A percentile compares a stretch with the other conserved stretches of the same genome.
phyloP scores from a whole-genome alignment of 176 grass and related monocot species.

The Cenchrus purpureus region DNA sequence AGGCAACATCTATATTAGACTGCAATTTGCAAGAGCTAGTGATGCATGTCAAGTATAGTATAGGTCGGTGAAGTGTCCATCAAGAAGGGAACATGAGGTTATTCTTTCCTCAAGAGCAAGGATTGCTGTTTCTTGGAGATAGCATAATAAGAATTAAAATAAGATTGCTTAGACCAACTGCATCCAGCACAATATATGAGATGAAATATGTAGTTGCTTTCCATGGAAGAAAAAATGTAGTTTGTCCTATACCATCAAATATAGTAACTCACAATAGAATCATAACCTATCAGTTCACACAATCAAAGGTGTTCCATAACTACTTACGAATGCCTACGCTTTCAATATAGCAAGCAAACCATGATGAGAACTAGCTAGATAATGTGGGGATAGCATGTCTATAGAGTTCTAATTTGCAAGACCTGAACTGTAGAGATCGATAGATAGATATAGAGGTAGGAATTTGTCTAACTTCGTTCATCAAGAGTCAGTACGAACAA shows the following conservation, averaged over 20 bases:
- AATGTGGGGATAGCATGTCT: background rate
- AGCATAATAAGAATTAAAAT: constrained; percentile 52
- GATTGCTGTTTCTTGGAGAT: constrained; percentile 36
- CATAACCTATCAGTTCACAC: constrained; percentile 7
- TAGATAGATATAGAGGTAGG: no score
- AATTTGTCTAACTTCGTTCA: background rate
- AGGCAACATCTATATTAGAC: background rate
- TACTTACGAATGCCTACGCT: background rate
- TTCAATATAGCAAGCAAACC: background rate
- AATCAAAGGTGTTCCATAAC: background rate
- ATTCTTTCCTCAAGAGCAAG: constrained; percentile 55
- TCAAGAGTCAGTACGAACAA: constrained; percentile 20
- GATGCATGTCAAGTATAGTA: constrained; percentile 30
- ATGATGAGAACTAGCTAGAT: background rate
- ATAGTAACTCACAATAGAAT: constrained; percentile 8
- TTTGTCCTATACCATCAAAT: background rate
- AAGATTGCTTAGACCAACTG: constrained; percentile 50
- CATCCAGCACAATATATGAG: constrained; percentile 40
- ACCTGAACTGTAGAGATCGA: no score
- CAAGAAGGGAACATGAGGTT: constrained; percentile 56
- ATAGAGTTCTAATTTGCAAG: no score
- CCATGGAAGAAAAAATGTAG: constrained; percentile 26
- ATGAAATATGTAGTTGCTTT: constrained; percentile 32
- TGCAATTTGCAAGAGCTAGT: constrained; percentile 26
- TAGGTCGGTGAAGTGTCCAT: constrained; percentile 47